Base-by-base conservation (phyloP, 2,329 filamentous ascomycete species). In the Ophiostoma pallidulum region DNA sequence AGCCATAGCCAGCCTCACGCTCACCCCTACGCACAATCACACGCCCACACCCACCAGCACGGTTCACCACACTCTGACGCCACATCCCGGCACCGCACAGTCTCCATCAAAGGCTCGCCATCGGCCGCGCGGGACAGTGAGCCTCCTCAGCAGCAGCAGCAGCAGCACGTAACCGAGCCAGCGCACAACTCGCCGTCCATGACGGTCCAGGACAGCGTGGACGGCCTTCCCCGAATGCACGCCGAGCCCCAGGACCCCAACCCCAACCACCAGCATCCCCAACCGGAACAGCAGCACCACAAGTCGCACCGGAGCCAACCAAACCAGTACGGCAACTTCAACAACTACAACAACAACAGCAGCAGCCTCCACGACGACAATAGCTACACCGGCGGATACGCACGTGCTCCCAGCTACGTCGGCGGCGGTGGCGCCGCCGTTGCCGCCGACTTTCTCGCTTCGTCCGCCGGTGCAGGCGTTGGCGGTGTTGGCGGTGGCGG, bases 11-110 rank as follows among this genome's bases (percentile, higher is more conserved):
- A 29, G 8, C 12, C 6, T n/a, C 37, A 41, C n/a, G 9, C 5
- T 13, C 32, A 47, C 38, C 22, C 32, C 8, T 26, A 47, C 16
- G 24, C 24, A 2, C 39, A 41, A 10, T 5, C 12, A 2, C 45
- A 47, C 32, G 16, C 38, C 1, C 39, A 39, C 16, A 3, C 26
- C 9, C 35, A 24, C 24, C 38, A 37, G n/a, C 26, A 42, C n/a
- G 28, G 46, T 28, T 43, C 40, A 26, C 46, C 33, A 16, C 46
- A 39, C 26, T 48, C 46, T 8, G 40, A 43, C 14, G 32, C 33
- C 4, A n/a, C 35, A 8, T 41, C 45, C 10, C 40, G 24, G 14
- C 33, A 39, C 35, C 46, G 20, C 3, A 14, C 46, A 3, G 40
- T 16, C 2, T 48, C 46, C 4, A 16, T 33, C 24, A 26, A 39